Evolutionary conservation across 306 rosid genomes (phyloP).

Genomic region (Cicer cuneatum): DNA sequence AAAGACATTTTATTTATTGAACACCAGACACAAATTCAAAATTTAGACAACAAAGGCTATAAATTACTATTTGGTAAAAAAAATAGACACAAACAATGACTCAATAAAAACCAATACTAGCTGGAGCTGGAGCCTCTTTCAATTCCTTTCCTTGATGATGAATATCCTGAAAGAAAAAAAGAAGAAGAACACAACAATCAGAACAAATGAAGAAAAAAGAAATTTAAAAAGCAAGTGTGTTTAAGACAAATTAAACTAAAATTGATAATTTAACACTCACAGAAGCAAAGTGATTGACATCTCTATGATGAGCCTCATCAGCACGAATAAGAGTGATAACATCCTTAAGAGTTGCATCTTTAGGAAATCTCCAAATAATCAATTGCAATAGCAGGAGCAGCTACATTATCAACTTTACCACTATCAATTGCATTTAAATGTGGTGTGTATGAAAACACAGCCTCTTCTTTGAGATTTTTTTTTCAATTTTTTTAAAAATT

Average conservation of each 20-base stretch:
- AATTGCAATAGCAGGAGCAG: constrained; percentile 82
- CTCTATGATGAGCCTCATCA: constrained; percentile 83
- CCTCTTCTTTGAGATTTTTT: constrained; percentile 61
- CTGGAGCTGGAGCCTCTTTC: constrained; percentile 61
- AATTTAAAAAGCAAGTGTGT: background rate
- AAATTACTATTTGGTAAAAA: background rate
- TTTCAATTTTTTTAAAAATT: no score
- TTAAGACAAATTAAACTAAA: background rate
- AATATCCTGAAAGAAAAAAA: constrained; percentile 52
- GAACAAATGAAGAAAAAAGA: background rate
- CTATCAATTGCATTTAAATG: constrained; percentile 60
- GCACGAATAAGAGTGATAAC: constrained; percentile 81
- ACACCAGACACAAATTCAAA: background rate
- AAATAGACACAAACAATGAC: constrained; percentile 3
- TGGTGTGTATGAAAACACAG: constrained; percentile 67
- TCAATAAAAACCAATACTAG: constrained; percentile 55
- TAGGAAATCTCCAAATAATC: constrained; percentile 86
- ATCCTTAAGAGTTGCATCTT: constrained; percentile 71
- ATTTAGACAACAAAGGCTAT: background rate
- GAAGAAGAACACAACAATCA: background rate
- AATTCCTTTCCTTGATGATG: constrained; percentile 56
- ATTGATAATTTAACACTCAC: constrained; percentile 48
- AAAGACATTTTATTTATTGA: constrained; percentile 4
- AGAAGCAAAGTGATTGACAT: constrained; percentile 84
- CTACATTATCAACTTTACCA: constrained; percentile 69